Base-by-base conservation (phyloP, 306 rosid species). In the Glycine latifolia region DNA sequence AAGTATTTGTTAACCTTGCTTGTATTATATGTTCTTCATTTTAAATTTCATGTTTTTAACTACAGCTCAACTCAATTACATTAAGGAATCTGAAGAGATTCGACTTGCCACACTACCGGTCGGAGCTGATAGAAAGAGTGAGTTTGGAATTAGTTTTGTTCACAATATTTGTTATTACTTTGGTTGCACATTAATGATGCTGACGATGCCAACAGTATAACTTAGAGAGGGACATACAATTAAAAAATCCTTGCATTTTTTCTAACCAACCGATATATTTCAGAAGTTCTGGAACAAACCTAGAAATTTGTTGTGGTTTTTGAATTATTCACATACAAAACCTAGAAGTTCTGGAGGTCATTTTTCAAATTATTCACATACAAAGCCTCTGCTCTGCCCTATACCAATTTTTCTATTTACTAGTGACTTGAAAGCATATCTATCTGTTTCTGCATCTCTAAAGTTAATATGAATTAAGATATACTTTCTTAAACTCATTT, bases 101-200 rank as follows among this genome's bases (percentile, higher is more conserved):
- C 97, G 99, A 71, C 92, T 93, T 77, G 92, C 97, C 39, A 88
- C 93, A 98, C 90, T 80, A 81, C 97, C 99, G n/a, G 70, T 90
- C n/a, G 92, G 90, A 93, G 61, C 91, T 95, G 76, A 95, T 95
- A 63, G 89, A 91, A 85, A 91, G 99, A 89, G 99, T 92, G 82
- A 89, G 90, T 79, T 56, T 76, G 15, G 20, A 73, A 76, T 53
- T 59, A 55, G 49, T 79, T 70, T 67, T 73, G 8, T 54, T 76
- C 41, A 49, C 14, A 63, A 10, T 79, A 11, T 76, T 53, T 58
- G 47, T 43, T 44, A 11, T 58, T 17, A 10, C 33, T 35, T 35
- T 79, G 65, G 83, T 43, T 76, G 78, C 68, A 59, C 75, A 66
- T 55, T 8, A 76, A 31, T 13, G 37, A 44, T 44, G n/a, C 13